Base-by-base conservation (phyloP, 2,329 filamentous ascomycete genomes). In the Verticillium albo-atrum region DNA sequence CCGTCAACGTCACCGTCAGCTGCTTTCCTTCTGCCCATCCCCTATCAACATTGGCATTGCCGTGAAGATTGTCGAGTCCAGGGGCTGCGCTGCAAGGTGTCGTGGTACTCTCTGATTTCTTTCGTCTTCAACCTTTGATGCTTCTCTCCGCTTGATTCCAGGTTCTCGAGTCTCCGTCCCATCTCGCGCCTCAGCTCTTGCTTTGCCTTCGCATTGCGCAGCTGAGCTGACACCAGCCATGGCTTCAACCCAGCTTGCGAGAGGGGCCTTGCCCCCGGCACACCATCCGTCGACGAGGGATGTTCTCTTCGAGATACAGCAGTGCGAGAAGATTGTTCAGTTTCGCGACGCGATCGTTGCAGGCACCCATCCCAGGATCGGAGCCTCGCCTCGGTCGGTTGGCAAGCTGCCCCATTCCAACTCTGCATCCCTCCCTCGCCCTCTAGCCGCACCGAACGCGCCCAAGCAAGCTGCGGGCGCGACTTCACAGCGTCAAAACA, bases 311-410 rank as follows among this genome's bases (percentile, higher is more conserved):
- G 85, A 89, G 69, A 75, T 89, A 55, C 74, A 80, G 68, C 86
- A 93, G 75, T 95, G 92, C 78, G 84, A 89, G 70, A 91, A 89
- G 76, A 90, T 98, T 68, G 73, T 96, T 70, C 85, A 82, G 66
- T 87, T 98, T 74, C 89, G 88, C 74, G 90, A 97, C 78, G 82
- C 87, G 66, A 84, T 98, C 67, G 80, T 95, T 71, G 85, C 90
- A 72, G 92, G 93, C 70, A 86, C 82, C 67, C 89, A 93, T 69
- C 82, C 85, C 55, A 81, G 77, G 67, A 82, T 89, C 74, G 87
- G 85, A 71, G 71, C 81, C 34, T 79, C 82, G 60, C 67, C 75
- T 59, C 76, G 78, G 69, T 66, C 78, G 62, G 68, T 26, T 28
- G 51, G 51, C 51, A 53, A 53, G 27, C 51, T 28, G 14, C 61